These are phyloP conservation scores for Kwoniella dejecticola DNA, from an alignment of 768 basidiomycete species.

Conservation along the genomic window DNA sequence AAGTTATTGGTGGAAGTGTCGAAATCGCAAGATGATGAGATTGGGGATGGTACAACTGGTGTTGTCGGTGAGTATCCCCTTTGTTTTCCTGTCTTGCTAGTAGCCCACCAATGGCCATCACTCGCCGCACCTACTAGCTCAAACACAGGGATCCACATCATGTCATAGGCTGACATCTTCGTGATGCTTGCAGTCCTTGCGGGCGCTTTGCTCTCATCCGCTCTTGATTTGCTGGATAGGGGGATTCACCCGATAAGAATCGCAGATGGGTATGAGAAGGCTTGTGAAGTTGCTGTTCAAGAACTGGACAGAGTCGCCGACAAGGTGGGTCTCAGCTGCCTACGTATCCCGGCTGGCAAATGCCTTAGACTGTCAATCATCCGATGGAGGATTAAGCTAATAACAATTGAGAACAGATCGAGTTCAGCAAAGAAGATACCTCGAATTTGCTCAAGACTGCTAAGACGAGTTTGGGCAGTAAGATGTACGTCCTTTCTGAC, in stretches of 20 bases:
- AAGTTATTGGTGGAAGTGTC: slow-evolving; percentile 85
- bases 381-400: no score
- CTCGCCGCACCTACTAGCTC: no score
- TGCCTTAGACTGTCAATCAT: no score
- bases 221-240: slow-evolving; percentile 93
- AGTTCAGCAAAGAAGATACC: slow-evolving; percentile 78
- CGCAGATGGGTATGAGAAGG: slow-evolving; percentile 96
- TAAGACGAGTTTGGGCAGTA: slow-evolving; percentile 94
- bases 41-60: slow-evolving; percentile 98
- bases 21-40: slow-evolving; percentile 98
- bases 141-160: no score
- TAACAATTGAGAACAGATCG: no score
- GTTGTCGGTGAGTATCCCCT: slow-evolving; percentile 94
- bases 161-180: no score
- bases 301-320: slow-evolving; percentile 91
- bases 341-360: no score
- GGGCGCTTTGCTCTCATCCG: slow-evolving; percentile 94
- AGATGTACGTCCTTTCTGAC: slow-evolving; percentile 72
- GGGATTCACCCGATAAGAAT: slow-evolving; percentile 99
- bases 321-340: slow-evolving; percentile 58
- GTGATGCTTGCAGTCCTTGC: slow-evolving; percentile 70
- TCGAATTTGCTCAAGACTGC: slow-evolving; percentile 89
- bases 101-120: no score
- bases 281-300: slow-evolving; percentile 84
- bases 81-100: no score